Conservation (phyloP, 768 basidiomycete genomes). For the Phylloporus arenicola region DNA sequence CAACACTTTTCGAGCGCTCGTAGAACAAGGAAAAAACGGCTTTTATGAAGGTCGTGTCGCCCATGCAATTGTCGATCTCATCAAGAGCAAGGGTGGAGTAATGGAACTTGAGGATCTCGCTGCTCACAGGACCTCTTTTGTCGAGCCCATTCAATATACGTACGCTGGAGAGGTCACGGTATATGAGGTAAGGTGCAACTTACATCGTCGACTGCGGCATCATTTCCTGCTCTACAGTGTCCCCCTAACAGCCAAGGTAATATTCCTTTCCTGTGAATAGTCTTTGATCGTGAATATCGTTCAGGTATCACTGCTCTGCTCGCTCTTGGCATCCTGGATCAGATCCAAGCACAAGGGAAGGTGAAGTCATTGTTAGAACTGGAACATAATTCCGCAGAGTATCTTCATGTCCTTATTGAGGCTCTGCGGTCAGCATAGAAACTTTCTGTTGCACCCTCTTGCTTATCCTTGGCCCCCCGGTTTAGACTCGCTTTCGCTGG, state of each 20-base stretch:
- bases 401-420: constrained; percentile 84
- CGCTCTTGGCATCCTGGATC: constrained; percentile 89
- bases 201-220: background rate
- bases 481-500: constrained; percentile 68
- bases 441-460: background rate
- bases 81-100: constrained; percentile 81
- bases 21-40: constrained; percentile 78
- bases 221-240: constrained; percentile 45
- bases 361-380: constrained; percentile 66
- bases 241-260: constrained; percentile 94
- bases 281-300: background rate
- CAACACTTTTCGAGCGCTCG: constrained; percentile 75
- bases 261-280: background rate
- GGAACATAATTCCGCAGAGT: constrained; percentile 88
- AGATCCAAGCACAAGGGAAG: constrained; percentile 69
- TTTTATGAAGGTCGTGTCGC: constrained; percentile 94
- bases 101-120: constrained; percentile 95
- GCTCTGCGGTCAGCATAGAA: constrained; percentile 56
- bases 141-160: constrained; percentile 89
- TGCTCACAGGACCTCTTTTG: constrained; percentile 69
- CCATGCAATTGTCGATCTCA: constrained; percentile 80
- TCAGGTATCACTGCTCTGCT: constrained; percentile 85
- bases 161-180: constrained; percentile 83
- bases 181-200: constrained; percentile 63
- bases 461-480: background rate